phyloP scores from a whole-genome alignment of 768 basidiomycete species.

The Boletus patriciae region DNA sequence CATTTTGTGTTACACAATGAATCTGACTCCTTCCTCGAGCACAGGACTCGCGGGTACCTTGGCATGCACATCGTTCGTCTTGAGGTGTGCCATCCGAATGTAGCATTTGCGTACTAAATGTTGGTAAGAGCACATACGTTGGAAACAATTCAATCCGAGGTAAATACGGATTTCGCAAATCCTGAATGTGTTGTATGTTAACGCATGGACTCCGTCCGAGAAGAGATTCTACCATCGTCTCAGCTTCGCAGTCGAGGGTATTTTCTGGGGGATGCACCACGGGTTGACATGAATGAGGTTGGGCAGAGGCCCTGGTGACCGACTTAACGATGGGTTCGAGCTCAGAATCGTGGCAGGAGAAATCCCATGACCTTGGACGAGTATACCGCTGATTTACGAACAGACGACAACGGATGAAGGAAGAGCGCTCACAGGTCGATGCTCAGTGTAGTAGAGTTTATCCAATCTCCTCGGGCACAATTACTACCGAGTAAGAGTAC shows the following conservation, averaged over 20 bases:
- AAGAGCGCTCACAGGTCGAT: conserved; percentile 22
- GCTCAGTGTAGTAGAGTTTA: conserved; percentile 15
- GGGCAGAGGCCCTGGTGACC: background rate
- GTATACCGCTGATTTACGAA: background rate
- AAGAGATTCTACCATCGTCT: conserved; percentile 17
- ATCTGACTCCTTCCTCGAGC: background rate
- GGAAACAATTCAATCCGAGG: background rate
- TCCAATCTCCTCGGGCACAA: conserved; percentile 17
- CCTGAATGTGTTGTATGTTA: conserved; percentile 13
- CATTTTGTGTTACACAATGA: background rate
- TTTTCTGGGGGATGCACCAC: background rate
- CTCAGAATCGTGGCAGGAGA: conserved; percentile 20
- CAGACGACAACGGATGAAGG: background rate
- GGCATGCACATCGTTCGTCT: background rate
- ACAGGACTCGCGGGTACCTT: background rate
- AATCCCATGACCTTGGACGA: conserved; percentile 25
- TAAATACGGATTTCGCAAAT: background rate
- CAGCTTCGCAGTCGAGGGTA: background rate
- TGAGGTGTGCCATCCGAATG: background rate
- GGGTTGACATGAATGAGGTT: background rate
- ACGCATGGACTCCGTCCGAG: background rate
- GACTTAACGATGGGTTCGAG: conserved; percentile 13
- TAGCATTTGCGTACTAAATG: background rate
- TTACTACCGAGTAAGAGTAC: conserved; percentile 22
- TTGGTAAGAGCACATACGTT: background rate